These are phyloP conservation scores for Mrakia frigida DNA, from an alignment of 768 basidiomycete genomes.

Conservation along the genomic window DNA sequence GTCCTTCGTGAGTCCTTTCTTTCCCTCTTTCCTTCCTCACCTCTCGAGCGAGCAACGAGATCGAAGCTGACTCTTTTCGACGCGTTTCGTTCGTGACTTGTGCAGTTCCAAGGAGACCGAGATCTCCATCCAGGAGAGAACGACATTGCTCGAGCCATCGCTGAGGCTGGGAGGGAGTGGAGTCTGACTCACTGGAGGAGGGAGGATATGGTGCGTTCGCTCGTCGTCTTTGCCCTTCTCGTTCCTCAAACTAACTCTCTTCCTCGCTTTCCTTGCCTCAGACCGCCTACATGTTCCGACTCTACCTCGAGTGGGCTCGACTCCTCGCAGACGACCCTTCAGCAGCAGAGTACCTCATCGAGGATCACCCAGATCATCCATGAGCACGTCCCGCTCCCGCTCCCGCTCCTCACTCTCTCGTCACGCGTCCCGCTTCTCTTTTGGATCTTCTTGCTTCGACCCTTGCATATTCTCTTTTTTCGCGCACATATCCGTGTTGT, in stretches of 20 bases:
- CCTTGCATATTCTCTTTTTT: neutral
- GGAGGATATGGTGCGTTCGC: constrained; percentile 50
- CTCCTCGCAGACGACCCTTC: neutral
- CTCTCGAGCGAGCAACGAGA: neutral
- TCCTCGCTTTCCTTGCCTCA: neutral
- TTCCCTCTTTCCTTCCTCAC: neutral
- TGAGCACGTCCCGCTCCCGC: neutral
- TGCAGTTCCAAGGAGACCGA: constrained; percentile 34
- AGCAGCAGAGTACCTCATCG: neutral
- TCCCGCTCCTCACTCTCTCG: neutral
- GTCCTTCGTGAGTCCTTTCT: constrained; percentile 49
- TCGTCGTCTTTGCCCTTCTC: neutral
- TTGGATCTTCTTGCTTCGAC: neutral
- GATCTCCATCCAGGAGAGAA: constrained; percentile 54
- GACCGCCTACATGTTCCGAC: constrained; percentile 40
- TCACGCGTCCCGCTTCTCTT: too few species aligned
- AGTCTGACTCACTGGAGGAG: constrained; percentile 56
- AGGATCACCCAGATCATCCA: neutral
- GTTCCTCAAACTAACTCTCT: too few species aligned
- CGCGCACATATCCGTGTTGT: neutral
- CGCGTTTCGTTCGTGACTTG: neutral
- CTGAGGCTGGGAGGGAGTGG: constrained; percentile 56
- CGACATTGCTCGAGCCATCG: constrained; percentile 56
- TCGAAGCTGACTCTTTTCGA: neutral
- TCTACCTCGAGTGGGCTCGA: constrained; percentile 43